phyloP scores from a whole-genome alignment of 2,329 filamentous ascomycete genomes.

The Cylindrodendrum hubeiense region DNA sequence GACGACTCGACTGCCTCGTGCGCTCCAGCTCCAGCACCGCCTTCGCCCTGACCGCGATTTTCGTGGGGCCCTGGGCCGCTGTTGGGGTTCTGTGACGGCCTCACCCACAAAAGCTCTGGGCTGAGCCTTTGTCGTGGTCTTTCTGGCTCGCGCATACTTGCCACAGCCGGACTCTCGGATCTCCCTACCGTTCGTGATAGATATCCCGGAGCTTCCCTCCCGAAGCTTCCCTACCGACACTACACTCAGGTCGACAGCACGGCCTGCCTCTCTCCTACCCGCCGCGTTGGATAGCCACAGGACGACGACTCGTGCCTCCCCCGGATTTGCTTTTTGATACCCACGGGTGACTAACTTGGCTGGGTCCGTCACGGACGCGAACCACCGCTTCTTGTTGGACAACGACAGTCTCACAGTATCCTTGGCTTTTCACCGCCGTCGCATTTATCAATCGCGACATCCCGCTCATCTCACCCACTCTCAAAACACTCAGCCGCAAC shows the following conservation, averaged over 20 bases:
- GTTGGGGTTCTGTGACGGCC: constrained; percentile 14
- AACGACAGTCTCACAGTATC: constrained; percentile 1
- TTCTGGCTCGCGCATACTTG: not conserved
- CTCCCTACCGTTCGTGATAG: not conserved
- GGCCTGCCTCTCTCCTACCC: not conserved
- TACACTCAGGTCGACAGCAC: not conserved
- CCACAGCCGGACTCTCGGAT: not conserved
- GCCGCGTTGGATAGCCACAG: not conserved
- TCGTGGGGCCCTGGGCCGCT: constrained; percentile 35
- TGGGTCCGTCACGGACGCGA: constrained; percentile 27
- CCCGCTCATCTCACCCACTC: not conserved
- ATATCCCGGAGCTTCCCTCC: not conserved
- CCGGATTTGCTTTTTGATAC: constrained; percentile 32
- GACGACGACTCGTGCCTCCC: constrained; percentile 16
- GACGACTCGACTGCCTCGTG: constrained; percentile 9
- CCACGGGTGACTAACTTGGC: constrained; percentile 23
- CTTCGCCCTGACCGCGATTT: constrained; percentile 31
- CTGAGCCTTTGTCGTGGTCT: not conserved
- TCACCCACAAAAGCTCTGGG: constrained; percentile 14
- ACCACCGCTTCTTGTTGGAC: constrained; percentile 21
- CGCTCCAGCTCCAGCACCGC: constrained; percentile 9
- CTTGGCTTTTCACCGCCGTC: constrained; percentile 20
- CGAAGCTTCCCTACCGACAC: too few relatives aligned
- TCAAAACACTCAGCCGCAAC: not conserved
- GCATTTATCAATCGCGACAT: constrained; percentile 24